Evolutionary conservation across 2,329 filamentous ascomycete genomes (phyloP).

Genomic region (Basipetospora chlamydospora): DNA sequence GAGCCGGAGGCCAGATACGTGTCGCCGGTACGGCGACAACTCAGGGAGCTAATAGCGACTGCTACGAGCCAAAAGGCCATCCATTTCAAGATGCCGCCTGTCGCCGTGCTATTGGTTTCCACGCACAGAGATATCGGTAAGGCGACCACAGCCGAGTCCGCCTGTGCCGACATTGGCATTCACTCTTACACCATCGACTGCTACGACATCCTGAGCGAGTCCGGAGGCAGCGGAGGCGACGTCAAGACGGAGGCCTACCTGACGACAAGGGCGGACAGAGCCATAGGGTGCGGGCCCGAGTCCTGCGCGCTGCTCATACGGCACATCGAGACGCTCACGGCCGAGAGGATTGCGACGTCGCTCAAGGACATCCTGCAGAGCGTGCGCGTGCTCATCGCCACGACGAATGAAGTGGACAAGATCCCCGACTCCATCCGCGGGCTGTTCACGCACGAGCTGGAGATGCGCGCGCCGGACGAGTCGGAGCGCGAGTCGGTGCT

Average conservation of each 20-base stretch:
- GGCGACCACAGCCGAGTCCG: conserved; percentile 57
- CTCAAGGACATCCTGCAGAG: conserved; percentile 73
- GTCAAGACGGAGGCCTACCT: conserved; percentile 89
- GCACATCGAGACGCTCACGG: conserved; percentile 81
- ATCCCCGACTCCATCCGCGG: conserved; percentile 80
- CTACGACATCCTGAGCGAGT: conserved; percentile 89
- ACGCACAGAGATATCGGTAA: conserved; percentile 93
- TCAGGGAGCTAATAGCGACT: conserved; percentile 75
- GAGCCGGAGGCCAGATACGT: conserved; percentile 35
- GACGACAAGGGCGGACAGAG: conserved; percentile 74
- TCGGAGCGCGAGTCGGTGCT: conserved; percentile 81
- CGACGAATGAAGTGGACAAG: conserved; percentile 90
- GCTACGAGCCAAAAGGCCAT: conserved; percentile 80
- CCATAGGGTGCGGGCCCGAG: conserved; percentile 73
- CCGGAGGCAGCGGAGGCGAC: conserved; percentile 65
- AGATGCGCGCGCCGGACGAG: conserved; percentile 87
- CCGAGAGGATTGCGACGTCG: conserved; percentile 75
- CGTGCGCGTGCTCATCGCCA: conserved; percentile 74
- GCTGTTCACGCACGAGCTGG: conserved; percentile 88
- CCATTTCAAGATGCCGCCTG: conserved; percentile 71
- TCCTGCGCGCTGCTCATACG: conserved; percentile 74
- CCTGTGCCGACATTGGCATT: conserved; percentile 77
- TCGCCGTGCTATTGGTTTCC: conserved; percentile 78
- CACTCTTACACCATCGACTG: conserved; percentile 83
- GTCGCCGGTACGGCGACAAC: conserved; percentile 49